phyloP scores from a whole-genome alignment of 2,329 filamentous ascomycete species.

The Grosmannia clavigera region DNA sequence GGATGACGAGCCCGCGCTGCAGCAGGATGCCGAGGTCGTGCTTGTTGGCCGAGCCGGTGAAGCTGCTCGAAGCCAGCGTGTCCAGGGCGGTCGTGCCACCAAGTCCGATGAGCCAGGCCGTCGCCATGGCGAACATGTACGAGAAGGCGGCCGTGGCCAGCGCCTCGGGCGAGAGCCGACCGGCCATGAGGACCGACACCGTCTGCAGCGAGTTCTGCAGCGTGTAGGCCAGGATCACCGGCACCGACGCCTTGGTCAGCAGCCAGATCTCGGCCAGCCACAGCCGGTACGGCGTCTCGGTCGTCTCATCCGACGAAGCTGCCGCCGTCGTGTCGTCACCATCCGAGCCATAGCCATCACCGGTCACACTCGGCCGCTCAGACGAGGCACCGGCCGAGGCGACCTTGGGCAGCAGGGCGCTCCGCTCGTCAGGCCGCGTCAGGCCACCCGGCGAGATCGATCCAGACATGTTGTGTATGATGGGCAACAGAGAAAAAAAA shows the following conservation, averaged over 20 bases:
- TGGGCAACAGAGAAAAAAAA: background rate
- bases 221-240: slow-evolving; percentile 74
- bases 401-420: slow-evolving; percentile 6
- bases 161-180: slow-evolving; percentile 65
- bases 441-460: background rate
- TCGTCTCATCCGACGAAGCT: background rate
- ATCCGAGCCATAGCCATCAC: background rate
- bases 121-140: slow-evolving; percentile 90
- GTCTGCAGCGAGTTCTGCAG: slow-evolving; percentile 81
- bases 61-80: slow-evolving; percentile 70
- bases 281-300: slow-evolving; percentile 8
- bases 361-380: background rate
- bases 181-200: slow-evolving; percentile 67
- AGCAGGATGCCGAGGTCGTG: slow-evolving; percentile 67
- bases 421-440: slow-evolving; percentile 6
- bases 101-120: slow-evolving; percentile 74
- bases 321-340: background rate
- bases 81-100: slow-evolving; percentile 80
- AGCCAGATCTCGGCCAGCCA: slow-evolving; percentile 51
- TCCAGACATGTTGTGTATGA: background rate
- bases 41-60: slow-evolving; percentile 68
- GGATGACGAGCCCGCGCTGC: slow-evolving; percentile 62
- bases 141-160: slow-evolving; percentile 74
- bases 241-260: slow-evolving; percentile 55
- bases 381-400: background rate